Base-by-base conservation (phyloP, 352 stramenopile species). In the Phytophthora boehmeriae region DNA sequence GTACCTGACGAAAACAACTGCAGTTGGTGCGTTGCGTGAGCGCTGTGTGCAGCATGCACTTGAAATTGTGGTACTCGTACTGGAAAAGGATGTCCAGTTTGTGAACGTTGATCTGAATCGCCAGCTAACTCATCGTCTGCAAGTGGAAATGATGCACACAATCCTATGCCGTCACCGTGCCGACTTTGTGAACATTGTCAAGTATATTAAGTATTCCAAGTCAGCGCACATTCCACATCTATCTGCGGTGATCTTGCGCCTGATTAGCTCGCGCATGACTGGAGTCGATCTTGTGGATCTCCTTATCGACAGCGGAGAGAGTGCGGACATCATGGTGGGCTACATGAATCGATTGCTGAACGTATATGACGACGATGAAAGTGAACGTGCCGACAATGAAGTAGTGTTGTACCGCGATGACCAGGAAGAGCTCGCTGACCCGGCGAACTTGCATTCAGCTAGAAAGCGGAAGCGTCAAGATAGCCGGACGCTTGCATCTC, bases 201-300 rank as follows among this genome's bases (percentile, higher is more conserved):
- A 90, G 71, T 95, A 93, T 66, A 82, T 95, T 53, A 88, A 90
- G 63, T 95, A 92, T 66, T 86, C 78, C 14, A 91, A 93, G 69
- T 82, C 78, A 8, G 56, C 72, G 17, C 78, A 88, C 42, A 92
- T 95, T 23, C 73, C 86, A 8, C 71, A 90, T 34, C 51, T 93
- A 4, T 92, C 86, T 16, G 72, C 78, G 4, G 81, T 81, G 19
- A 83, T 95, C 49, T 54, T 95, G 32, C 79, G 79, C 23, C 57
- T 81, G 11, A 76, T 95, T 35, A 95, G 86, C 58, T 70, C 76
- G 13, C 80, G 83, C 8, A 83, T 93, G 53, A 75, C 63, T 34
- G 85, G 85, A 19, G 36, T 60, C 3, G 69, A 89, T 9, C 68
- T 93, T 10, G 79, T 93, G 17, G 76, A 92, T 39, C 43, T 92